Evolutionary conservation across 306 rosid species (phyloP).

Genomic region (Amphicarpaea edgeworthii): DNA sequence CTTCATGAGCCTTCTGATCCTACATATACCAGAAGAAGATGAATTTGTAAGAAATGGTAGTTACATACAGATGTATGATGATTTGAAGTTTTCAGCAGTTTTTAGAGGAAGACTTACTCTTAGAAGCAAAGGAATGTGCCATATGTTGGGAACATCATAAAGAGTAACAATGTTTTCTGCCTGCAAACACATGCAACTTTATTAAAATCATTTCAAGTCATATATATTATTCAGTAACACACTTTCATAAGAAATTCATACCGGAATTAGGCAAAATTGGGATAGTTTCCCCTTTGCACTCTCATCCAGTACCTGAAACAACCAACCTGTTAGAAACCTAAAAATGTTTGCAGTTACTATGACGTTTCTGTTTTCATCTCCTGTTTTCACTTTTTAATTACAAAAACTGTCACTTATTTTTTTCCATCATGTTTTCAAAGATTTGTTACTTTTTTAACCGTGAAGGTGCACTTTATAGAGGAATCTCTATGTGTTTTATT

Average conservation of each 20-base stretch:
- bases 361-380: too few species aligned
- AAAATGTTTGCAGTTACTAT: background rate
- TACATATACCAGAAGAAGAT: slow-evolving; percentile 50
- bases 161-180: slow-evolving; percentile 82
- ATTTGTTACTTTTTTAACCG: too few species aligned
- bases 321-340: slow-evolving; percentile 31
- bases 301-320: slow-evolving; percentile 74
- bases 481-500: too few species aligned
- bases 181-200: slow-evolving; percentile 59
- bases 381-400: too few species aligned
- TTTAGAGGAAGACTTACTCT: slow-evolving; percentile 61
- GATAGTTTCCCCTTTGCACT: slow-evolving; percentile 72
- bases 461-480: too few species aligned
- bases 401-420: too few species aligned
- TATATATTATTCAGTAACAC: slow-evolving; percentile 27
- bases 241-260: slow-evolving; percentile 45
- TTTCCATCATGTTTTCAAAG: too few species aligned
- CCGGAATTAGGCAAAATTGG: slow-evolving; percentile 92
- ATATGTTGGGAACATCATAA: slow-evolving; percentile 95
- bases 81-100: slow-evolving; percentile 39
- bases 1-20: slow-evolving; percentile 90
- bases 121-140: slow-evolving; percentile 95
- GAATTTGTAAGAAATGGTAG: slow-evolving; percentile 51
- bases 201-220: slow-evolving; percentile 24
- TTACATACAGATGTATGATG: slow-evolving; percentile 26